Base-by-base conservation (phyloP, 2,329 filamentous ascomycete species). In the Aspergillus pseudoviridinutans region DNA sequence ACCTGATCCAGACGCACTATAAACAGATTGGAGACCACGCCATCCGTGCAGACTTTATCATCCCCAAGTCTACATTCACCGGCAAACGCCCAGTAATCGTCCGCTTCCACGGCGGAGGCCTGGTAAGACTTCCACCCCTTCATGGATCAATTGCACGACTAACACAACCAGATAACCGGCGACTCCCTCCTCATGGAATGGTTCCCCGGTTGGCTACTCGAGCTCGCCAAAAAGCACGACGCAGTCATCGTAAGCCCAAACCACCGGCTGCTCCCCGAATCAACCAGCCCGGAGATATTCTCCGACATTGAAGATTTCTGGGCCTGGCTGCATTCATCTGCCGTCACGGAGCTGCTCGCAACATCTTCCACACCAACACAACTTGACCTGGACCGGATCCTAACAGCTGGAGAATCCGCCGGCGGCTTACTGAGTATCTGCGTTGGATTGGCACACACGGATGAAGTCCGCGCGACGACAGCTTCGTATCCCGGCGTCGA, bases 261-360 rank as follows among this genome's bases (percentile, higher is more conserved):
- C 65, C 80, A 84, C 68, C 80, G 80, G 8, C 75, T 84, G 3
- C 59, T 80, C n/a, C 81, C 81, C 24, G 80, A 82, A 57, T 70
- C 76, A 54, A 78, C 56, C 22, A 78, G 78, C 35, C 50, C 68
- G 2, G 77, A 83, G 17, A 78, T 82, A 56, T 70, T 82, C 25
- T 64, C 74, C 5, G 81, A 84, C 62, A 58, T 83, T 0, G 54
- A 67, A 8, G 77, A 80, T 59, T 79, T 82, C 64, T 83, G 78
- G 78, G 59, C 58, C 4, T 83, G 81, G 80, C 61, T 80, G 2
- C 63, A 61, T 25, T 65, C 63, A 0, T 38, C 61, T 1, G 32
- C 55, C 0, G 49, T 66, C 0, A 14, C 51, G 1, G 38, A 60
- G 3, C 29, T 67, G 1, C 60, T 71, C 2, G 51, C 56, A 0